phyloP scores from a whole-genome alignment of 2,329 filamentous ascomycete genomes.

The Penicillium glabrum region DNA sequence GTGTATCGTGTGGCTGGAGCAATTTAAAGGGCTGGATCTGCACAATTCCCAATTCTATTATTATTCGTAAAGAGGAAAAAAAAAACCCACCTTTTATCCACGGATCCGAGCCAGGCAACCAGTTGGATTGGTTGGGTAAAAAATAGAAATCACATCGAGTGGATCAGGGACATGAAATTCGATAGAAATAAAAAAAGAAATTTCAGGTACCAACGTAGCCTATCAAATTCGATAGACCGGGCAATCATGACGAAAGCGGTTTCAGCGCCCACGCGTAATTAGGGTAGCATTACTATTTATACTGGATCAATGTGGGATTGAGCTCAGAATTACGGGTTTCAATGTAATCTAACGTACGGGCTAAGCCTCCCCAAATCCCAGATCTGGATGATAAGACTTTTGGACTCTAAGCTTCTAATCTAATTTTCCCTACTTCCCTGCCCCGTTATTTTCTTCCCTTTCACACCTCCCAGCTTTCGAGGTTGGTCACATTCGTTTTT shows the following conservation, averaged over 20 bases:
- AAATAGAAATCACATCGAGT: not conserved
- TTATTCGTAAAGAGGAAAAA: not conserved
- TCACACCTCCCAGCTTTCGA: not conserved
- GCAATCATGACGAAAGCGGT: conserved; percentile 10
- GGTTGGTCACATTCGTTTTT: not conserved
- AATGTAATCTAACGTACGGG: not conserved
- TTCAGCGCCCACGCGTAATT: not conserved
- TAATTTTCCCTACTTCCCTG: not conserved
- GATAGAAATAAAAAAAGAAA: not conserved
- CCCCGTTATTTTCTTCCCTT: not conserved
- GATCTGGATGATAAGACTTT: not conserved
- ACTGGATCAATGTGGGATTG: not conserved
- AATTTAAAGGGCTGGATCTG: not conserved
- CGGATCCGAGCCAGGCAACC: not conserved
- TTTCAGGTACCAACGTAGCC: not conserved
- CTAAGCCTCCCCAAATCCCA: not conserved
- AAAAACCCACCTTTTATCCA: not conserved
- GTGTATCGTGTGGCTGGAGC: not conserved
- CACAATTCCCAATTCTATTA: not conserved
- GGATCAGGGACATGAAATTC: not conserved
- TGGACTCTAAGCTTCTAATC: not conserved
- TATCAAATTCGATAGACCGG: not conserved
- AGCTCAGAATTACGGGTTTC: not conserved
- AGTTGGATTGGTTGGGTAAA: not conserved
- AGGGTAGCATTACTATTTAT: not conserved